Evolutionary conservation across 2,329 filamentous ascomycete species (phyloP).

Genomic region (Rhexocercosporidium sp.): DNA sequence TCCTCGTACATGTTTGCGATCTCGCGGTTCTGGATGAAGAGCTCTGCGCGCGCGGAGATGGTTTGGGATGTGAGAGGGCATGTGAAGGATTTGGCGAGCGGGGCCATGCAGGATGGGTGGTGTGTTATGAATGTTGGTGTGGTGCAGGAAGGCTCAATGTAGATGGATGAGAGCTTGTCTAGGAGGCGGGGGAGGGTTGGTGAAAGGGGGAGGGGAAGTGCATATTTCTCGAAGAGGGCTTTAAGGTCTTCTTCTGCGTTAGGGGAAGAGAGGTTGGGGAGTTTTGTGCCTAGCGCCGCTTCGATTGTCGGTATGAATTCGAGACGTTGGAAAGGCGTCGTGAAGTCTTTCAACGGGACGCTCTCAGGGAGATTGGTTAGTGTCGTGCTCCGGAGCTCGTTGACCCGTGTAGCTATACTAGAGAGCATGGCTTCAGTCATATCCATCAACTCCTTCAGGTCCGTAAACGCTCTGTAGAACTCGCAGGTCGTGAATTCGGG

Average conservation of each 20-base stretch:
- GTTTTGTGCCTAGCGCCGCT: conserved; percentile 57
- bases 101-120: conserved; percentile 89
- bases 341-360: conserved; percentile 45
- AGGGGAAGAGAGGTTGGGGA: conserved; percentile 47
- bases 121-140: conserved; percentile 84
- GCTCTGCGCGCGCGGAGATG: conserved; percentile 81
- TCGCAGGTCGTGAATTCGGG: conserved; percentile 98
- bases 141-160: conserved; percentile 78
- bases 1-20: conserved; percentile 98
- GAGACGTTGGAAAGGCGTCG: conserved; percentile 60
- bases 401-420: conserved; percentile 60
- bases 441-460: conserved; percentile 73
- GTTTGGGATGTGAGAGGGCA: conserved; percentile 74
- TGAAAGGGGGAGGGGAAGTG: conserved; percentile 54
- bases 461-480: conserved; percentile 89
- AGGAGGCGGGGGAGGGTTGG: conserved; percentile 73
- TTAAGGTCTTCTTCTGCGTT: conserved; percentile 65
- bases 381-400: conserved; percentile 50
- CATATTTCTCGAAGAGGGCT: conserved; percentile 56
- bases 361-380: conserved; percentile 52
- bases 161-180: conserved; percentile 76
- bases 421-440: conserved; percentile 76
- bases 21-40: conserved; percentile 81
- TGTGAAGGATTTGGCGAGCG: conserved; percentile 84
- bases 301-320: conserved; percentile 86